These are phyloP conservation scores for Corrigiola litoralis DNA, from an alignment of 179 eudicot species.

Conservation along the genomic window DNA sequence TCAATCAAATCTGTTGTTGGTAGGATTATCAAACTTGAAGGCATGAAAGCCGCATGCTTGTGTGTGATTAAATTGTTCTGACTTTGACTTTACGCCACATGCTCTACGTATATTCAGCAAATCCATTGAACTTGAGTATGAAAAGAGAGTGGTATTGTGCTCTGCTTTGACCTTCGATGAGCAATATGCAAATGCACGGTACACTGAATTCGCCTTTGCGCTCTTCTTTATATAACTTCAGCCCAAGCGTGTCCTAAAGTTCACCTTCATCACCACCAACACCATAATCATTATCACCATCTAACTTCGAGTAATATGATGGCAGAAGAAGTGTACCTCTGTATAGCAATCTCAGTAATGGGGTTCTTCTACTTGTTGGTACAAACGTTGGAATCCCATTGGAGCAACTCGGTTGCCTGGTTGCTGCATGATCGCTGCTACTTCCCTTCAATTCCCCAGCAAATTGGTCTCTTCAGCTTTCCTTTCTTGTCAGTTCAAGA, in stretches of 20 bases:
- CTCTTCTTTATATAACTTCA: neutral
- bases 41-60: no score
- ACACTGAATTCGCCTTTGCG: conserved; percentile 1
- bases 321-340: conserved; percentile 21
- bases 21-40: conserved; percentile 2
- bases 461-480: neutral
- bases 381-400: conserved; percentile 22
- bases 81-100: neutral
- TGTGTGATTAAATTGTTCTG: no score
- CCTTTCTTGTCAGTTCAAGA: neutral
- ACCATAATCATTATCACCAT: neutral
- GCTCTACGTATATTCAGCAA: neutral
- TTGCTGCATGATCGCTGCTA: conserved; percentile 19
- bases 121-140: conserved; percentile 15
- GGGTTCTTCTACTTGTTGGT: conserved; percentile 20
- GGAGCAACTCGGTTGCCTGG: conserved; percentile 25
- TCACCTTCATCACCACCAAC: neutral
- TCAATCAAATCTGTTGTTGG: no score
- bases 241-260: neutral
- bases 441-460: conserved; percentile 13
- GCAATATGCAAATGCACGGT: neutral
- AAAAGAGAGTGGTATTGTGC: neutral
- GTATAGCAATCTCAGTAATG: conserved; percentile 20
- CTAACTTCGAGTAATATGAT: neutral
- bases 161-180: neutral